Conservation (phyloP, 192 early-diverging fungal genomes). For the Coemansia sp. region DNA sequence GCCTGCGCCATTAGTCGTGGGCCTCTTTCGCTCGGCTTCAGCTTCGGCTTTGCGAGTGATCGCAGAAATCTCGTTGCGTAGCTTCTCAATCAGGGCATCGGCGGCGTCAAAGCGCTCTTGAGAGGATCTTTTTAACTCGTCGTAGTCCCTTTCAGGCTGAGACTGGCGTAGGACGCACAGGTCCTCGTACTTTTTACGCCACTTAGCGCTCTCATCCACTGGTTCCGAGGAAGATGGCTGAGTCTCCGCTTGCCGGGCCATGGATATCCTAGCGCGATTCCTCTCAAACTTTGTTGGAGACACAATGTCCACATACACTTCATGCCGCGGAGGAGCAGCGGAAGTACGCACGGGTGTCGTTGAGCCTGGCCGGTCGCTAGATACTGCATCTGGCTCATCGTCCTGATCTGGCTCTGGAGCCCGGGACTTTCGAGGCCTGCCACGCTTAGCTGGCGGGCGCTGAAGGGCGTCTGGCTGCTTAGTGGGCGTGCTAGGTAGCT, state of each 20-base stretch:
- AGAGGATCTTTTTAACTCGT: slow-evolving; percentile 26
- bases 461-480: not conserved
- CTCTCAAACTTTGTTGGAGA: slow-evolving; percentile 46
- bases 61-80: slow-evolving; percentile 31
- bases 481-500: not conserved
- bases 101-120: slow-evolving; percentile 42
- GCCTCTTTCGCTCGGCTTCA: slow-evolving; percentile 9
- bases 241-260: not conserved
- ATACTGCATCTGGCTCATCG: not conserved
- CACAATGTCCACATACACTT: slow-evolving; percentile 31
- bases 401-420: not conserved
- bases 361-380: not conserved
- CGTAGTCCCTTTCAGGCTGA: slow-evolving; percentile 39
- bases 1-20: not conserved
- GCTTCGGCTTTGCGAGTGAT: slow-evolving; percentile 17
- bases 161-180: slow-evolving; percentile 34
- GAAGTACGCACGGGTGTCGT: not conserved
- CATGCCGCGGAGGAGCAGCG: not conserved
- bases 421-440: slow-evolving; percentile 11
- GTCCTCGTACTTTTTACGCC: slow-evolving; percentile 52
- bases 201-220: slow-evolving; percentile 16
- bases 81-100: slow-evolving; percentile 30
- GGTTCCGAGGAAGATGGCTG: not conserved
- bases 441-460: slow-evolving; percentile 19
- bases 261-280: slow-evolving; percentile 19